Evolutionary conservation across 805 yeast genomes (phyloP), one percentile per base, ranked within the genome.

Genomic region (Saturnispora sanitii): DNA sequence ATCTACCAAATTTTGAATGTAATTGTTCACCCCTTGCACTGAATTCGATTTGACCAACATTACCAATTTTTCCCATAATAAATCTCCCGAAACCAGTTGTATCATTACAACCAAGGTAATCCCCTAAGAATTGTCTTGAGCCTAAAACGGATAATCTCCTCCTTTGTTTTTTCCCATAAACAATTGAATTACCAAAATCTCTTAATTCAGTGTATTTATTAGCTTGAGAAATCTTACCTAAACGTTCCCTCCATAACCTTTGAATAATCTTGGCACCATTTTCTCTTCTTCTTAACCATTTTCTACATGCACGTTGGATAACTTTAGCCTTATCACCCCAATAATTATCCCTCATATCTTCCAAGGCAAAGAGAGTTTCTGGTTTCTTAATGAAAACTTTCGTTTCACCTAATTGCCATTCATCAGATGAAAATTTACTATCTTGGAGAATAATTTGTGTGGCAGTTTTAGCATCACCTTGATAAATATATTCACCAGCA

Each of bases 291-390:
- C 77, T 79, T 46, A 79, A 65, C 56, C 81, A 84, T 52, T 84
- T 70, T 66, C 98, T 75, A 84, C 96, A 87, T 3, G 98, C 97
- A 49, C 96, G 76, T 67, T 92, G 99, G 51, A 92, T 90, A 53
- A 94, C 77, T 3, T 95, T 88, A 4, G 98, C 98, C 94, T 92
- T 92, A 52, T 84, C 85, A 55, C 86, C 90, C 97, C 98, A 92
- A 58, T 87, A 92, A 65, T 79, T 82, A 54, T 92, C 99, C 60
- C 97, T 76, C 90, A 90, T 78, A 52, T 85, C 90, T 63, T 92
- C 99, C 43, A 92, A 66, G 0, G 96, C 95, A 59, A 92, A 92
- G 53, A 92, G 67, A 0, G 97, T 90, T 59, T 92, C 98, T 8
- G 98, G 98, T 11, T 94, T 86, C 57, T 92, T 92, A 62, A 92